Evolutionary conservation across 2,329 filamentous ascomycete genomes (phyloP).

Genomic region (Pseudomassariella vexata): DNA sequence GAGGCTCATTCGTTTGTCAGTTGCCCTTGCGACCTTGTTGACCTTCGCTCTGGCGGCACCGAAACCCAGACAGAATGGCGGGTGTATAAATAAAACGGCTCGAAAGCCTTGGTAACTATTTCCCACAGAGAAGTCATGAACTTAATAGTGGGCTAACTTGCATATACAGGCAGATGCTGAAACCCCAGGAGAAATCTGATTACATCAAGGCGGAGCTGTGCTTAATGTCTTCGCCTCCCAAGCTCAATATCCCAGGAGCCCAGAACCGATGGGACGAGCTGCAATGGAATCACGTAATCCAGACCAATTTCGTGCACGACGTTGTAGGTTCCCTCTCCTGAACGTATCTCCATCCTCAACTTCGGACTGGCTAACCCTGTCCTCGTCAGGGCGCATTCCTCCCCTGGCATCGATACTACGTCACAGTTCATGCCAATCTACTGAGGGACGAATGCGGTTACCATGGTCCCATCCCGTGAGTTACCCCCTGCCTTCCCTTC

Average conservation of each 20-base stretch:
- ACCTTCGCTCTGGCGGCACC: neutral
- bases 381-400: conserved; percentile 23
- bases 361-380: too few species aligned
- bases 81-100: neutral
- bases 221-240: conserved; percentile 1
- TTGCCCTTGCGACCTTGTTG: too few species aligned
- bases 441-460: conserved; percentile 13
- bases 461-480: conserved; percentile 9
- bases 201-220: conserved; percentile 5
- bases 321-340: conserved; percentile 17
- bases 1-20: too few species aligned
- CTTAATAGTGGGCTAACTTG: too few species aligned
- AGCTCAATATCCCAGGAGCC: neutral
- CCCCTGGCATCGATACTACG: conserved; percentile 11
- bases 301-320: conserved; percentile 1
- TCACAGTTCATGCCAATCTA: conserved; percentile 8
- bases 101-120: conserved; percentile 1
- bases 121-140: neutral
- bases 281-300: conserved; percentile 1
- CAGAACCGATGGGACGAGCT: conserved; percentile 4
- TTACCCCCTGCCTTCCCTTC: neutral
- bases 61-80: neutral
- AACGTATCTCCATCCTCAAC: too few species aligned
- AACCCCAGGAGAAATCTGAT: neutral
- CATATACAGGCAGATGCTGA: conserved; percentile 2